Evolutionary conservation across 2,329 filamentous ascomycete genomes (phyloP).

Genomic region (Penicillium thymicola): DNA sequence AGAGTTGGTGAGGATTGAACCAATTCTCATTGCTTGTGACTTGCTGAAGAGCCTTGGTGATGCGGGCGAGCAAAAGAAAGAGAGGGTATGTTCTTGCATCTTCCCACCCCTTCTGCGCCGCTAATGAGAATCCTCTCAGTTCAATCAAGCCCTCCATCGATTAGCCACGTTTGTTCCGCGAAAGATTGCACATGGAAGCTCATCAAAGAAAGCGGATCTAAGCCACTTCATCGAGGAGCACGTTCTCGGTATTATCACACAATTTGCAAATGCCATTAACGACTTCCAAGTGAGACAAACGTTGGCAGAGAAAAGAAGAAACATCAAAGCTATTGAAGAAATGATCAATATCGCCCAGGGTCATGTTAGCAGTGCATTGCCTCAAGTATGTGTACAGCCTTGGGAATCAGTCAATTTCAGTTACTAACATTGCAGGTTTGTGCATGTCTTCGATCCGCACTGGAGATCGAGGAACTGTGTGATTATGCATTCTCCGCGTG

Average conservation of each 20-base stretch:
- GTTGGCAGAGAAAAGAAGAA: slow-evolving; percentile 68
- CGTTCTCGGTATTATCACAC: slow-evolving; percentile 80
- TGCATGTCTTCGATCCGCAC: slow-evolving; percentile 83
- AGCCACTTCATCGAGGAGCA: slow-evolving; percentile 77
- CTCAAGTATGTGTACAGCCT: slow-evolving; percentile 52
- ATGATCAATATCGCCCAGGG: slow-evolving; percentile 75
- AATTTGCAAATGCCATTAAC: slow-evolving; percentile 75
- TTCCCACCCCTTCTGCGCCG: slow-evolving; percentile 23
- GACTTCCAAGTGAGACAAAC: slow-evolving; percentile 58
- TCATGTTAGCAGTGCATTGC: slow-evolving; percentile 73
- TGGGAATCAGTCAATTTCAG: background rate
- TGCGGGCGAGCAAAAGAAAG: slow-evolving; percentile 52
- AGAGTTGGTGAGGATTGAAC: slow-evolving; percentile 69
- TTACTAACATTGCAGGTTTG: slow-evolving; percentile 44
- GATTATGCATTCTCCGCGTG: slow-evolving; percentile 79
- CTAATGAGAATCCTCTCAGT: slow-evolving; percentile 22
- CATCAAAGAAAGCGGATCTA: slow-evolving; percentile 52
- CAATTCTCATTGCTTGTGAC: slow-evolving; percentile 72
- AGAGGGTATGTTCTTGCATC: slow-evolving; percentile 48
- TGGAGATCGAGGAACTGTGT: slow-evolving; percentile 71
- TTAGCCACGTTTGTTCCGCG: slow-evolving; percentile 52
- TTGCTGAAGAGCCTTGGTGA: slow-evolving; percentile 77
- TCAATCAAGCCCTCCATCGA: slow-evolving; percentile 51
- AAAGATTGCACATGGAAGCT: slow-evolving; percentile 45
- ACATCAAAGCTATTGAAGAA: slow-evolving; percentile 79